Evolutionary conservation across 768 basidiomycete species (phyloP).

Genomic region (Gautieria morchelliformis): DNA sequence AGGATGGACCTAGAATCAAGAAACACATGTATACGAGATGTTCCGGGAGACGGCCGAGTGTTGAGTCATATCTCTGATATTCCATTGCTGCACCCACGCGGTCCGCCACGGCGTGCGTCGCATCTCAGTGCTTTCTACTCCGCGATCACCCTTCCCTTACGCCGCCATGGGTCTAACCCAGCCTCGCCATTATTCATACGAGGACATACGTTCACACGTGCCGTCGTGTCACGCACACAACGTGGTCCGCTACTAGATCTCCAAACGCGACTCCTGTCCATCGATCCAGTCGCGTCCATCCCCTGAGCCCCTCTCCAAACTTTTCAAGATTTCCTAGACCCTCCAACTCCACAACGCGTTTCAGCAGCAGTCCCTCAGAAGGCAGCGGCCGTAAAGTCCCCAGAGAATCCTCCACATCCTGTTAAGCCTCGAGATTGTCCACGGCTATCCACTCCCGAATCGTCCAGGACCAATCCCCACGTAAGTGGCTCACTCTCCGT

Average conservation of each 20-base stretch:
- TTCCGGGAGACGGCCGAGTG: too few species aligned
- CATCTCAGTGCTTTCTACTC: too few species aligned
- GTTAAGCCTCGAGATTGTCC: slow-evolving; percentile 11
- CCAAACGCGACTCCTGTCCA: slow-evolving; percentile 45
- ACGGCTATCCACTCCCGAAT: too few species aligned
- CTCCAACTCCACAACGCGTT: slow-evolving; percentile 13
- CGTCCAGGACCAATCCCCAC: slow-evolving; percentile 9
- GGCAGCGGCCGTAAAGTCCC: slow-evolving; percentile 11
- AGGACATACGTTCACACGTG: too few species aligned
- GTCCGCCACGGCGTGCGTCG: too few species aligned
- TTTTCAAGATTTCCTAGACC: slow-evolving; percentile 20
- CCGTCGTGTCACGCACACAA: not conserved
- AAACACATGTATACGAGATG: too few species aligned
- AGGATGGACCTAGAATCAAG: too few species aligned
- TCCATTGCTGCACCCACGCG: too few species aligned
- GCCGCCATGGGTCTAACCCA: too few species aligned
- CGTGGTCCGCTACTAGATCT: slow-evolving; percentile 19
- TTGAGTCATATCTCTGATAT: too few species aligned
- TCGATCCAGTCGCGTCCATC: slow-evolving; percentile 14
- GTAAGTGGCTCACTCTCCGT: not conserved
- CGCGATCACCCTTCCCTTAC: too few species aligned
- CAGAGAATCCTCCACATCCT: slow-evolving; percentile 21
- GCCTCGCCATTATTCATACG: too few species aligned
- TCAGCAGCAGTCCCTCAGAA: slow-evolving; percentile 13
- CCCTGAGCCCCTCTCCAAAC: slow-evolving; percentile 21